Evolutionary conservation across 805 yeast genomes (phyloP), one percentile per base, ranked within the genome.

Genomic region (Saturnispora quitensis): DNA sequence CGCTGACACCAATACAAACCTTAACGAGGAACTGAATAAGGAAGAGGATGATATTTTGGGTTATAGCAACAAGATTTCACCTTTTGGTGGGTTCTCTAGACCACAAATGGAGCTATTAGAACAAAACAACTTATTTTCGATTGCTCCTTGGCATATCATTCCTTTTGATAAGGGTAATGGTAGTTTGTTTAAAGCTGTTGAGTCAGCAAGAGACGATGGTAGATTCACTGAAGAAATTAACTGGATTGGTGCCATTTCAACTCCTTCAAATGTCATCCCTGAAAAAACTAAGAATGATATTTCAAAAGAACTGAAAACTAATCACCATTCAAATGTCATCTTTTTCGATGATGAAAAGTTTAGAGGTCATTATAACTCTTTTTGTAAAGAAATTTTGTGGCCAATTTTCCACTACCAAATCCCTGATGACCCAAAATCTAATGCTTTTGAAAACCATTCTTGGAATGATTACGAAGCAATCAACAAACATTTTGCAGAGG

Each of bases 301-400:
- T 42, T 66, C 79, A 1, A 56, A 60, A 0, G 72, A 70, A 40
- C 67, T 87, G 50, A 56, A 60, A 27, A 61, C 65, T 1, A 77
- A 81, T 3, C 83, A 78, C 63, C 62, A 78, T 52, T 78, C 84
- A 40, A 77, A 75, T 53, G 80, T 89, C 0, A 86, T 89, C 2
- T 80, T 79, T 53, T 82, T 91, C 2, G 79, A 78, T 57, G 98
- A 93, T 66, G 68, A 79, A 31, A 81, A 89, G 1, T 88, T 89
- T 60, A 86, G 85, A 61, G 97, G 97, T 20, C 96, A 90, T 63
- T 93, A 93, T 67, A 81, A 81, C 53, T 86, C 88, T 49, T 93
- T 86, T 66, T 91, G 97, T 67, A 93, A 93, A 67, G 95, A 90
- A 62, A 87, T 93, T 40, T 71, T 93, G 55, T 93, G 98, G 98